Conservation (phyloP, 768 basidiomycete species). For the Rhodosporidiobolus sp. region DNA sequence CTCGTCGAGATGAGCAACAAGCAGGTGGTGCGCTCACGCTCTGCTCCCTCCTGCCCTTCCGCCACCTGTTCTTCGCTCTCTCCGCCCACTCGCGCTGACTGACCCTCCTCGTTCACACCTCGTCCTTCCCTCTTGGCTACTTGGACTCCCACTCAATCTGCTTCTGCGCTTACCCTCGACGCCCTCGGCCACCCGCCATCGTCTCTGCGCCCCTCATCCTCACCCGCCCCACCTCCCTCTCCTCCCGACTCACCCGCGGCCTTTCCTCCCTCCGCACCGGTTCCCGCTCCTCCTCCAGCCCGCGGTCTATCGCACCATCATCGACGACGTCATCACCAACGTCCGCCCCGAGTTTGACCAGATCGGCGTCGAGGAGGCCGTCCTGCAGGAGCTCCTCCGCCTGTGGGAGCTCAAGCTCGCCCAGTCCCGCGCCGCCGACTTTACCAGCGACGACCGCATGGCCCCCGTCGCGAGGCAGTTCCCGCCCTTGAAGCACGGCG, state of each 20-base stretch:
- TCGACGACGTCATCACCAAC: slow-evolving; percentile 81
- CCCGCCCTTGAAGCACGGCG: slow-evolving; percentile 5
- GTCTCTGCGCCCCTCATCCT: not conserved
- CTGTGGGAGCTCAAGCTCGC: slow-evolving; percentile 97
- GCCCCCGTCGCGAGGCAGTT: slow-evolving; percentile 26
- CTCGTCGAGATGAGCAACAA: too few species aligned
- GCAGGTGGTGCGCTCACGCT: too few species aligned
- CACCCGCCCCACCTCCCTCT: not conserved
- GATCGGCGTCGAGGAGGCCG: slow-evolving; percentile 86
- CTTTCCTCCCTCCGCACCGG: not conserved
- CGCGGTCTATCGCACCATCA: slow-evolving; percentile 75
- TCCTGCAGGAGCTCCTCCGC: slow-evolving; percentile 86
- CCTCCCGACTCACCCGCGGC: not conserved
- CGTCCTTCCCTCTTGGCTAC: too few species aligned
- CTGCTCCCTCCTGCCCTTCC: too few species aligned
- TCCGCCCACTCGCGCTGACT: too few species aligned
- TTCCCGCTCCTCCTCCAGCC: slow-evolving; percentile 35
- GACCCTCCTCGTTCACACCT: too few species aligned
- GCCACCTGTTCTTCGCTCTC: too few species aligned
- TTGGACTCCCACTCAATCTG: too few species aligned
- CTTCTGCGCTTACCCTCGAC: not conserved
- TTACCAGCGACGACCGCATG: slow-evolving; percentile 52
- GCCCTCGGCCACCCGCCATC: not conserved
- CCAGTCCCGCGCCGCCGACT: slow-evolving; percentile 91
- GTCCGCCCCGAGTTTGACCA: slow-evolving; percentile 96